phyloP scores from a whole-genome alignment of 2,329 filamentous ascomycete genomes.

The Colletotrichum sp. region DNA sequence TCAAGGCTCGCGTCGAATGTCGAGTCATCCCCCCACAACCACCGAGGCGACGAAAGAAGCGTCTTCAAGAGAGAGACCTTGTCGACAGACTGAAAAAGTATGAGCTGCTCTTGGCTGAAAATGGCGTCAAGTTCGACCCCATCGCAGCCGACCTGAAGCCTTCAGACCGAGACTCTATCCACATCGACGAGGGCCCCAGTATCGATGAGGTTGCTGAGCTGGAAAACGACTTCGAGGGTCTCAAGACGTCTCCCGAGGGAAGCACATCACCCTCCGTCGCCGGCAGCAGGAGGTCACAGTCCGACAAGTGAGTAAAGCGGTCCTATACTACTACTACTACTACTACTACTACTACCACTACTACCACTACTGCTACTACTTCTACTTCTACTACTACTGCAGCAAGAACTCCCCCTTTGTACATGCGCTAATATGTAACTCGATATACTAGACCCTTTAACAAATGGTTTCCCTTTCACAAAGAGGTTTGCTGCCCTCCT shows the following conservation, averaged over 20 bases:
- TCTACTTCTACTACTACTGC: too few relatives aligned
- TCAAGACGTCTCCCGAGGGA: conserved; percentile 57
- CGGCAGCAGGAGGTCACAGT: conserved; percentile 24
- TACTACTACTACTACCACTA: not conserved
- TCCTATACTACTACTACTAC: not conserved
- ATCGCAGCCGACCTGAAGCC: conserved; percentile 58
- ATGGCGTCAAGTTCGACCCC: conserved; percentile 73
- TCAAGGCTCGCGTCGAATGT: conserved; percentile 67
- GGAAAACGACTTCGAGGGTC: conserved; percentile 59
- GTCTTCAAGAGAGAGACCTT: conserved; percentile 73
- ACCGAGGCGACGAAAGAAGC: conserved; percentile 63
- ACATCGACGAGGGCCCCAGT: conserved; percentile 3
- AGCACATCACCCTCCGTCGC: conserved; percentile 38
- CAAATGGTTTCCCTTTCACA: conserved; percentile 58
- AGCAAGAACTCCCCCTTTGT: not conserved
- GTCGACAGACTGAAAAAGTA: conserved; percentile 73
- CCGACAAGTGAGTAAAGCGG: conserved; percentile 27
- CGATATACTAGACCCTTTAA: conserved; percentile 28
- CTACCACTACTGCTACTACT: too few relatives aligned
- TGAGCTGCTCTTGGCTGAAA: conserved; percentile 67
- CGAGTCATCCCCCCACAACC: conserved; percentile 62
- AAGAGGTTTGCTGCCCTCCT: conserved; percentile 45
- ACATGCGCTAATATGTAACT: not conserved
- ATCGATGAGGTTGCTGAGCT: conserved; percentile 61
- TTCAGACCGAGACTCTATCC: conserved; percentile 21